Evolutionary conservation across 225 moss, liverwort and hornwort species (phyloP).

Genomic region (Neckera pumila): DNA sequence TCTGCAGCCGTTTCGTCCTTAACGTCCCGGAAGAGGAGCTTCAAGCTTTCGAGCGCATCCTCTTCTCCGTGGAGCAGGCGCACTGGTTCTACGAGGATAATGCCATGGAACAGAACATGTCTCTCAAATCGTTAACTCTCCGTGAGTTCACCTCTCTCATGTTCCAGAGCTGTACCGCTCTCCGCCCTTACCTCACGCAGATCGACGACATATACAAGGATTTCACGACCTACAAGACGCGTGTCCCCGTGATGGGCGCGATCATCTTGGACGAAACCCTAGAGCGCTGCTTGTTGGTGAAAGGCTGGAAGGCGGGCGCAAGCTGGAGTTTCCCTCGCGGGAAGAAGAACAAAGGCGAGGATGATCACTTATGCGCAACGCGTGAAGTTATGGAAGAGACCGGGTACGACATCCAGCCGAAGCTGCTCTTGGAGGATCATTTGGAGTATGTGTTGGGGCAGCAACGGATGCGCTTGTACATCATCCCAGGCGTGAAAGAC

Average conservation of each 20-base stretch:
- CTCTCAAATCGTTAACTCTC: constrained; percentile 64
- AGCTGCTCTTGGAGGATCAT: constrained; percentile 48
- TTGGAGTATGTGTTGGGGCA: constrained; percentile 72
- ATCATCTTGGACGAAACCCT: constrained; percentile 84
- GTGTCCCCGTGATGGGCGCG: constrained; percentile 93
- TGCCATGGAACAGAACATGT: constrained; percentile 82
- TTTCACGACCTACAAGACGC: constrained; percentile 90
- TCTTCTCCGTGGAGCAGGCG: constrained; percentile 93
- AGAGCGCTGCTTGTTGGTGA: constrained; percentile 89
- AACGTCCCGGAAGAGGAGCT: constrained; percentile 92
- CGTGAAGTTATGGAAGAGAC: constrained; percentile 91
- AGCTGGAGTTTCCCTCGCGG: constrained; percentile 99
- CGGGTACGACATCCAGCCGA: constrained; percentile 49
- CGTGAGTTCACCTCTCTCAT: constrained; percentile 89
- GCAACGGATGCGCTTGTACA: constrained; percentile 89
- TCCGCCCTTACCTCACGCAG: constrained; percentile 79
- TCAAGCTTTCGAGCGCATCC: constrained; percentile 83
- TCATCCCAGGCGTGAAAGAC: constrained; percentile 72
- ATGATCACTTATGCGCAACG: constrained; percentile 59
- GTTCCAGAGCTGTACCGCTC: constrained; percentile 88
- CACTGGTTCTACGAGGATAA: constrained; percentile 99
- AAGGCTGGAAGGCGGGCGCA: constrained; percentile 97
- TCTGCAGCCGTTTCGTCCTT: constrained; percentile 89
- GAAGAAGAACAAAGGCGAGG: constrained; percentile 97
- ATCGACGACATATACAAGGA: constrained; percentile 98